Conservation (phyloP, 352 stramenopile species). For the Pythium vanterpoolii region DNA sequence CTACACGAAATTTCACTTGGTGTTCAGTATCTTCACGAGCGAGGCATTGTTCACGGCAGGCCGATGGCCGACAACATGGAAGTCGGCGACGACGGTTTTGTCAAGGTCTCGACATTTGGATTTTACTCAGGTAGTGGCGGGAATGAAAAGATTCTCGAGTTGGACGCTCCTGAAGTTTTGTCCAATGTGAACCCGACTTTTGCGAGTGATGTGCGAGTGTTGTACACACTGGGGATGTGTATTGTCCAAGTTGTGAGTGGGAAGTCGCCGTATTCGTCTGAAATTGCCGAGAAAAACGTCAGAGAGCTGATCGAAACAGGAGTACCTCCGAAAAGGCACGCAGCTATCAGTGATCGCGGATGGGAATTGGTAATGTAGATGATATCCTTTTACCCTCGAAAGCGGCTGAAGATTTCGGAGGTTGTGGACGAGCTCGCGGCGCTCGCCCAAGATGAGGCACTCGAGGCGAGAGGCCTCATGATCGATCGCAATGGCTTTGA, state of each 20-base stretch:
- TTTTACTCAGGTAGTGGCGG: neutral
- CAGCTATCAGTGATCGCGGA: neutral
- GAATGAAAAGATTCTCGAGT: neutral
- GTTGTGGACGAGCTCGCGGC: constrained; percentile 7
- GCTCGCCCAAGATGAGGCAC: neutral
- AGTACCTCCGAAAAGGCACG: neutral
- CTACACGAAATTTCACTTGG: constrained; percentile 45
- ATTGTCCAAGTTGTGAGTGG: constrained; percentile 26
- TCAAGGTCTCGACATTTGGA: constrained; percentile 18
- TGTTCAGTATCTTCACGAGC: constrained; percentile 67
- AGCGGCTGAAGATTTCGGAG: constrained; percentile 3
- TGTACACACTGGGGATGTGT: constrained; percentile 31
- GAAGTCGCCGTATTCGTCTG: constrained; percentile 6
- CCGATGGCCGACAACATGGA: constrained; percentile 1
- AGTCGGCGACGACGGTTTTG: constrained; percentile 25
- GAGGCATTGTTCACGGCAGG: constrained; percentile 28
- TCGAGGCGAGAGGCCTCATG: neutral
- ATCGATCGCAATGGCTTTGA: neutral
- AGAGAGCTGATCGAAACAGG: neutral
- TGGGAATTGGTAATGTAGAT: constrained; percentile 13
- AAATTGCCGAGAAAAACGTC: neutral
- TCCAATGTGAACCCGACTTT: neutral
- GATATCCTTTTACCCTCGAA: neutral
- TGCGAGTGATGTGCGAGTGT: constrained; percentile 7
- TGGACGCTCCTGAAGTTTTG: constrained; percentile 23